A percentile compares a stretch with the other conserved stretches of the same genome.
Conservation (phyloP, 2,329 filamentous ascomycete species). For the Tolypocladium nubicola region DNA sequence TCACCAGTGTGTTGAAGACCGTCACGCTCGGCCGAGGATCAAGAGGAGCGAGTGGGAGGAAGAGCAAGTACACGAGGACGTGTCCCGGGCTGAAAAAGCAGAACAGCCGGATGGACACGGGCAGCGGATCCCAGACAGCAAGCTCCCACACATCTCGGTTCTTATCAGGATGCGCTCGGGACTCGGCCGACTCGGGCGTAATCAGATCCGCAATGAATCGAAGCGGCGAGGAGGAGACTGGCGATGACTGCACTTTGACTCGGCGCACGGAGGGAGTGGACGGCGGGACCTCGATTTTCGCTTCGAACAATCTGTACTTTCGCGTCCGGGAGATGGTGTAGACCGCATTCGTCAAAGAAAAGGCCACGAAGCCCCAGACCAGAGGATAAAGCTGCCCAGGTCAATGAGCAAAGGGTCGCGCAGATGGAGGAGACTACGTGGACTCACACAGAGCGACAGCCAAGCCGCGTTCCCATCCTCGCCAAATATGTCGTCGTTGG, state of each 20-base stretch:
- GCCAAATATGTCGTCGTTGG: conserved; percentile 74
- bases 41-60: conserved; percentile 64
- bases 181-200: conserved; percentile 60
- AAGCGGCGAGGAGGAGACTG: conserved; percentile 66
- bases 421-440: conserved; percentile 4
- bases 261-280: conserved; percentile 78
- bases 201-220: conserved; percentile 62
- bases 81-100: conserved; percentile 91
- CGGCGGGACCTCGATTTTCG: conserved; percentile 63
- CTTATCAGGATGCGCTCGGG: conserved; percentile 73
- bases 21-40: conserved; percentile 79
- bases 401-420: conserved; percentile 4
- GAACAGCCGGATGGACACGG: conserved; percentile 71
- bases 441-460: conserved; percentile 45
- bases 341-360: conserved; percentile 66
- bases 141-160: conserved; percentile 90
- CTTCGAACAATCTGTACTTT: conserved; percentile 86
- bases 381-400: conserved; percentile 51
- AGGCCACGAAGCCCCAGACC: conserved; percentile 55
- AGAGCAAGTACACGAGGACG: conserved; percentile 80
- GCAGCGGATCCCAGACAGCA: conserved; percentile 84
- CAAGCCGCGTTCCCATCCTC: conserved; percentile 57
- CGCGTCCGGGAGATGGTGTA: conserved; percentile 75
- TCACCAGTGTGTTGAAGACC: conserved; percentile 69
- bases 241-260: conserved; percentile 79